phyloP scores from a whole-genome alignment of 2,329 filamentous ascomycete species.

The Hirsutella thompsonii region DNA sequence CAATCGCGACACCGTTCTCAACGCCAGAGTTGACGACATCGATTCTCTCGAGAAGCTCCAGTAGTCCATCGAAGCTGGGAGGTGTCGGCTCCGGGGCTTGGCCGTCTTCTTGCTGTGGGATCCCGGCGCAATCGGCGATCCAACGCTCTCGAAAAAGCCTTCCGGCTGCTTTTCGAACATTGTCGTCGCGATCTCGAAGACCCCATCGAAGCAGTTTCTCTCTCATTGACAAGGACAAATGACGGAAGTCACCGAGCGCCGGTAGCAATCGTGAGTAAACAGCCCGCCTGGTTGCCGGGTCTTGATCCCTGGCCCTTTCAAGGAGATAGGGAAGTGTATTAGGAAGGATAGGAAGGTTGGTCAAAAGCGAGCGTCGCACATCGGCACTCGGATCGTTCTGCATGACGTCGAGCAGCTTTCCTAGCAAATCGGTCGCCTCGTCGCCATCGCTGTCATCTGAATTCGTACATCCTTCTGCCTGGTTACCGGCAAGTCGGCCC shows the following conservation, averaged over 20 bases:
- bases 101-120: conserved; percentile 44
- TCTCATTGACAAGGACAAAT: conserved; percentile 83
- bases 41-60: conserved; percentile 86
- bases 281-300: conserved; percentile 69
- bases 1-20: conserved; percentile 79
- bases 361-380: conserved; percentile 73
- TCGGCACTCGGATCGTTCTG: conserved; percentile 93
- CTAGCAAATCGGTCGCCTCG: conserved; percentile 55
- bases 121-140: conserved; percentile 86
- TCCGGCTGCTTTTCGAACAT: conserved; percentile 81
- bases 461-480: conserved; percentile 56
- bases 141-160: conserved; percentile 89
- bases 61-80: conserved; percentile 68
- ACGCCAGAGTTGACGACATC: conserved; percentile 84
- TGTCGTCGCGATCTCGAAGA: conserved; percentile 83
- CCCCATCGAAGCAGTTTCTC: conserved; percentile 96
- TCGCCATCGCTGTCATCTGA: conserved; percentile 56
- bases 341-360: conserved; percentile 80
- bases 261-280: conserved; percentile 82
- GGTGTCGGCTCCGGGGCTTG: conserved; percentile 42
- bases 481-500: conserved; percentile 70
- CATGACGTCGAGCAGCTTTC: conserved; percentile 75
- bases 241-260: conserved; percentile 83
- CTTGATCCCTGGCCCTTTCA: conserved; percentile 81
- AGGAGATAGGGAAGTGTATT: conserved; percentile 76